Evolutionary conservation across 305 asterid species (phyloP).

Genomic region (Galium porrigens): DNA sequence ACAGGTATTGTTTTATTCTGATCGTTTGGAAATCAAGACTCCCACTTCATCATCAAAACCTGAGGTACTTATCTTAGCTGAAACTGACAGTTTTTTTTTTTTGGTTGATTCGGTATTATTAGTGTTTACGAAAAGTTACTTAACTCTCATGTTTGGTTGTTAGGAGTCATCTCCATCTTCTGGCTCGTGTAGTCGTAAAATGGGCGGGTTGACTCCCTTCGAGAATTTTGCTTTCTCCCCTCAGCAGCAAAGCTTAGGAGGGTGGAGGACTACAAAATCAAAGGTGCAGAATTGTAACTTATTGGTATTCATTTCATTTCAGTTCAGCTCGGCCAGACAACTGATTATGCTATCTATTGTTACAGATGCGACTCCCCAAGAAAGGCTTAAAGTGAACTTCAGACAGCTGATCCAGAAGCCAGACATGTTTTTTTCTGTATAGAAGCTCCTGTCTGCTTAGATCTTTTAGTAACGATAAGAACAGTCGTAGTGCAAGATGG

Average conservation of each 20-base stretch:
- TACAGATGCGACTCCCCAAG: constrained; percentile 77
- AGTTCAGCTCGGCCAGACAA: not conserved
- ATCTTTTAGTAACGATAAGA: not conserved
- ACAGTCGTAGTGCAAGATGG: no score
- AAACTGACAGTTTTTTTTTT: not conserved
- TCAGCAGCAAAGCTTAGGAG: constrained; percentile 35
- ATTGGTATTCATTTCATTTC: not conserved
- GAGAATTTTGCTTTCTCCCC: constrained; percentile 36
- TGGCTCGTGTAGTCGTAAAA: constrained; percentile 12
- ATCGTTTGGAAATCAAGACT: constrained; percentile 36
- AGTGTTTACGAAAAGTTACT: not conserved
- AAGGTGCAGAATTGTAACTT: constrained; percentile 32
- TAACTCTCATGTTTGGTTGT: not conserved
- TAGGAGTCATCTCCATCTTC: constrained; percentile 37
- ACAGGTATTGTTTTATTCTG: constrained; percentile 48
- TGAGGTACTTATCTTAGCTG: constrained; percentile 27
- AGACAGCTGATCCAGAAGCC: constrained; percentile 9
- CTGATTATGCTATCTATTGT: constrained; percentile 8
- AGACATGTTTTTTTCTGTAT: not conserved
- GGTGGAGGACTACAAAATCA: constrained; percentile 72
- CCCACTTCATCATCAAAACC: constrained; percentile 24
- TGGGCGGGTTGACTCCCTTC: constrained; percentile 15
- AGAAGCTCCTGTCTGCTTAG: not conserved
- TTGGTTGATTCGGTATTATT: not conserved
- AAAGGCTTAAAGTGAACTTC: constrained; percentile 22